Percentiles rank a stretch among this genome's conserved stretches.
These are phyloP conservation scores for Aspergillus terreus DNA, from an alignment of 2,329 filamentous ascomycete species.

Conservation along the genomic window DNA sequence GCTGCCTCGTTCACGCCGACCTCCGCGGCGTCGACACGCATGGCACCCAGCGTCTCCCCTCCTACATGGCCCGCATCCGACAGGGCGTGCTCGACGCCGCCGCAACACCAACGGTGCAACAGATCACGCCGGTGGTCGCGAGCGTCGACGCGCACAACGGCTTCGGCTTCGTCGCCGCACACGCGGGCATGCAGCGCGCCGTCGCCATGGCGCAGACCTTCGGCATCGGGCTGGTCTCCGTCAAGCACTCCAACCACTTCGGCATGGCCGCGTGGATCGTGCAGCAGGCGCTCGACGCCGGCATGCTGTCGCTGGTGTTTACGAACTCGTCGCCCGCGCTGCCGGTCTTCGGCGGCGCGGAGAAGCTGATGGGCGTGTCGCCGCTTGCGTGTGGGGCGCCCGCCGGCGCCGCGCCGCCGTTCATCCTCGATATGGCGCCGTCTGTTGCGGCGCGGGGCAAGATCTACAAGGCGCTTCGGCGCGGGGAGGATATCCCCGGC, in stretches of 20 bases:
- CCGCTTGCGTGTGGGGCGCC: constrained; percentile 74
- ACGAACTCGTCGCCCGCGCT: constrained; percentile 70
- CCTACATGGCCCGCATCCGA: constrained; percentile 70
- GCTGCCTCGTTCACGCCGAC: constrained; percentile 68
- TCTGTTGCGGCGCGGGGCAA: constrained; percentile 45
- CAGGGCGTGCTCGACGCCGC: constrained; percentile 63
- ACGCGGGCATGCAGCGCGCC: constrained; percentile 62
- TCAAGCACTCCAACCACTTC: constrained; percentile 77
- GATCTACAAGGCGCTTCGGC: constrained; percentile 42
- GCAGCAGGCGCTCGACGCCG: constrained; percentile 69
- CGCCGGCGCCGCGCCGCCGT: constrained; percentile 55
- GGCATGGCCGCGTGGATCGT: constrained; percentile 81
- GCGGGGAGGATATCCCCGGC: constrained; percentile 40
- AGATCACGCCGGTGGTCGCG: constrained; percentile 67
- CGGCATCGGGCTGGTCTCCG: constrained; percentile 71
- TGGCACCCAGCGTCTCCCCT: constrained; percentile 72
- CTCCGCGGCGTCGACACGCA: constrained; percentile 77
- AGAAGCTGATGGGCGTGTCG: constrained; percentile 68
- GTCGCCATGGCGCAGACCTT: constrained; percentile 61
- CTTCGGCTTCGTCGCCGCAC: constrained; percentile 71
- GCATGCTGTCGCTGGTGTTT: constrained; percentile 68
- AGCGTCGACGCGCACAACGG: constrained; percentile 66
- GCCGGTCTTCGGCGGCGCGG: constrained; percentile 65
- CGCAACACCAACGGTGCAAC: constrained; percentile 56
- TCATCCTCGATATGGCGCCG: constrained; percentile 51